A percentile compares a stretch with the other conserved stretches of the same genome.
Evolutionary conservation across 805 yeast genomes (phyloP).

Genomic region (Cyberlindnera xylosilytica): DNA sequence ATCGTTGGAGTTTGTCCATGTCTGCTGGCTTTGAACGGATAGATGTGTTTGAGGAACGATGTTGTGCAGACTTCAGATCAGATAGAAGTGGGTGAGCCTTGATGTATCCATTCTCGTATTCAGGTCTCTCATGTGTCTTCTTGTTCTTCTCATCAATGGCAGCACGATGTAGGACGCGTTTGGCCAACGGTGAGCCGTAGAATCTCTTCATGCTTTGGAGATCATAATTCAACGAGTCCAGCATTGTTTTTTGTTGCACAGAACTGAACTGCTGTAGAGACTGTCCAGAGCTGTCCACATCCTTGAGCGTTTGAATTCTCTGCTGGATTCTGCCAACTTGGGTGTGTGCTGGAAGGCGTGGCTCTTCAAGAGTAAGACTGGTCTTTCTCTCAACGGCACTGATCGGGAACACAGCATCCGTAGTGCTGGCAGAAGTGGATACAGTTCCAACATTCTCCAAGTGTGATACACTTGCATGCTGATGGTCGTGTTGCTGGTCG

Average conservation of each 20-base stretch:
- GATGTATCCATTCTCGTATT: neutral
- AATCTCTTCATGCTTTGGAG: constrained; percentile 19
- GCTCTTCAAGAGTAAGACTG: neutral
- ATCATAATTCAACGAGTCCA: constrained; percentile 24
- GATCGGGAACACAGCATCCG: constrained; percentile 7
- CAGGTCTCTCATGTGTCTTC: neutral
- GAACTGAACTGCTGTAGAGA: constrained; percentile 11
- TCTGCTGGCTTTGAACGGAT: neutral
- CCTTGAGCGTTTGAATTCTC: constrained; percentile 19
- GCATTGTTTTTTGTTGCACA: constrained; percentile 22
- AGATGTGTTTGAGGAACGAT: neutral
- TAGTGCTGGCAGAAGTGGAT: neutral
- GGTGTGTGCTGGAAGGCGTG: neutral
- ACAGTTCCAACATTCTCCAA: too few relatives aligned
- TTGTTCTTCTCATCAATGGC: neutral
- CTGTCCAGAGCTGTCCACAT: constrained; percentile 8
- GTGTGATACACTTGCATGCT: neutral
- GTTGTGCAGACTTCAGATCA: neutral
- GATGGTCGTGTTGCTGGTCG: constrained; percentile 6
- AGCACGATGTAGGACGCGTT: constrained; percentile 10
- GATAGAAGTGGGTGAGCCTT: constrained; percentile 5
- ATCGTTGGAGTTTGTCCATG: constrained; percentile 2
- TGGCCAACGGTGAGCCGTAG: constrained; percentile 18
- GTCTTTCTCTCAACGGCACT: neutral
- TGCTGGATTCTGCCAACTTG: constrained; percentile 25